These are phyloP conservation scores for Plasmodium vivax DNA, from an alignment of 169 alveolate species.

Conservation along the genomic window DNA sequence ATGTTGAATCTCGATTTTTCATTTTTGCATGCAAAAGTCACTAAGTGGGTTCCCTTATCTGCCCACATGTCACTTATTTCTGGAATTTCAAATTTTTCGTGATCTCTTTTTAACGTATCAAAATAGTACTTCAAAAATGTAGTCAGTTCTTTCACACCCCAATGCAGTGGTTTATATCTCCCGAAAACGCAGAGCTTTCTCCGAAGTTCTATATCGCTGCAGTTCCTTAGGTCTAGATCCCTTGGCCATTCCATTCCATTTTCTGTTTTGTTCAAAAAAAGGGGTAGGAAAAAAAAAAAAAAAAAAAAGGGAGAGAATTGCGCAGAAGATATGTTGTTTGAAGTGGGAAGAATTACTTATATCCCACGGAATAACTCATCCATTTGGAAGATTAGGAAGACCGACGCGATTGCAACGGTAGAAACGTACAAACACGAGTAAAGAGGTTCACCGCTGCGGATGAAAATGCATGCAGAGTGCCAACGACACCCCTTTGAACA, in stretches of 20 bases:
- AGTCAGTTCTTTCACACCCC: conserved; percentile 63
- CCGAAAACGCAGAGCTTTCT: conserved; percentile 53
- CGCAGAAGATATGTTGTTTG: background rate
- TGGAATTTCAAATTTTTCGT: conserved; percentile 55
- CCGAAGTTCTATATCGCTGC: conserved; percentile 32
- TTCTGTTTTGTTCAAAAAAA: background rate
- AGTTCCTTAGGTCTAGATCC: conserved; percentile 28
- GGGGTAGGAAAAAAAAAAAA: background rate
- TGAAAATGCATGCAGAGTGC: background rate
- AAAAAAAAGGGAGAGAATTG: background rate
- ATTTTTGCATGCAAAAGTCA: conserved; percentile 63
- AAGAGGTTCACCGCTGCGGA: background rate
- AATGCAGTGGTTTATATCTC: conserved; percentile 54
- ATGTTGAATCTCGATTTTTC: conserved; percentile 54
- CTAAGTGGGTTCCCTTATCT: conserved; percentile 67
- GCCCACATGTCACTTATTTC: conserved; percentile 70
- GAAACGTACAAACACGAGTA: background rate
- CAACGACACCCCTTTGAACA: background rate
- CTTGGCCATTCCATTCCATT: conserved; percentile 66
- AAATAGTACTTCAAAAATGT: conserved; percentile 35
- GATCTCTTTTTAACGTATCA: conserved; percentile 45
- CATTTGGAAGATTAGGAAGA: background rate
- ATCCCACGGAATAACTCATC: background rate
- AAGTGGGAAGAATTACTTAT: background rate
- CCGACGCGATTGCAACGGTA: background rate